These are phyloP conservation scores for Candida neerlandica DNA, from an alignment of 1,139 yeast species.

Conservation along the genomic window DNA sequence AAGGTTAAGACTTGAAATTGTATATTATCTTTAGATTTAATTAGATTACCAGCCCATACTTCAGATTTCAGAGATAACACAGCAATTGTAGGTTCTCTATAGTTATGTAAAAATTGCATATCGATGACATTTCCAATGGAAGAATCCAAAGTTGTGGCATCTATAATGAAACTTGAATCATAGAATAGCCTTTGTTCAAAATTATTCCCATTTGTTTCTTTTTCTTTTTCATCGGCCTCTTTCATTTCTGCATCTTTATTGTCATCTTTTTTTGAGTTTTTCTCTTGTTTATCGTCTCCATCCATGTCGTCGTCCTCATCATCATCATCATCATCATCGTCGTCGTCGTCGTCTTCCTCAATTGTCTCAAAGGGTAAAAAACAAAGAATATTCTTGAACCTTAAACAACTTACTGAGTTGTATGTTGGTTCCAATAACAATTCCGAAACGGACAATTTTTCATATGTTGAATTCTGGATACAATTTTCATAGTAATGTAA, in stretches of 20 bases:
- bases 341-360: constrained; percentile 48
- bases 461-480: constrained; percentile 53
- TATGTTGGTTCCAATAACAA: constrained; percentile 67
- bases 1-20: constrained; percentile 65
- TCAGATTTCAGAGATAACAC: constrained; percentile 62
- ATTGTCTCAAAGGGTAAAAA: constrained; percentile 64
- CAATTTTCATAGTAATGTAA: constrained; percentile 85
- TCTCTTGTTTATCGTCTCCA: constrained; percentile 7
- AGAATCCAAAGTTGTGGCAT: constrained; percentile 58
- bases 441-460: constrained; percentile 46
- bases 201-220: constrained; percentile 9
- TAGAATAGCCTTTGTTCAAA: constrained; percentile 12
- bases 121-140: constrained; percentile 64
- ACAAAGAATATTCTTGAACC: constrained; percentile 72
- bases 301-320: constrained; percentile 19
- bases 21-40: constrained; percentile 63
- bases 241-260: constrained; percentile 8
- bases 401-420: constrained; percentile 60
- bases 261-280: constrained; percentile 4
- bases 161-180: constrained; percentile 57
- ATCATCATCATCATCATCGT: constrained; percentile 40
- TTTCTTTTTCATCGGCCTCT: constrained; percentile 7
- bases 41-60: constrained; percentile 78
- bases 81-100: constrained; percentile 80
- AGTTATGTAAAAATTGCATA: constrained; percentile 67